Conservation (phyloP, 176 grass and related monocot genomes). For the Lolium rigidum region DNA sequence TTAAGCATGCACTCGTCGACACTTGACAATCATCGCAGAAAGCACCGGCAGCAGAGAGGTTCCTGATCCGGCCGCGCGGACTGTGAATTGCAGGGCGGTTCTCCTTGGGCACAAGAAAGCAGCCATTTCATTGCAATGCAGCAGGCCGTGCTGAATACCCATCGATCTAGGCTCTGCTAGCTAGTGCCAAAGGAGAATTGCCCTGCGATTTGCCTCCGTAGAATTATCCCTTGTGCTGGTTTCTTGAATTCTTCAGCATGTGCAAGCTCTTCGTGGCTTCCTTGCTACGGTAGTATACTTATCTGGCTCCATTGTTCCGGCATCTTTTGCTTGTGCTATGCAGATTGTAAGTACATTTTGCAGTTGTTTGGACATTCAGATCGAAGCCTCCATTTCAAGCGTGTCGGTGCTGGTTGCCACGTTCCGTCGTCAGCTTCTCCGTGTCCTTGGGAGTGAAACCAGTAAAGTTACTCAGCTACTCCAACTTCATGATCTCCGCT, state of each 20-base stretch:
- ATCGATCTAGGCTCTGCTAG: background rate
- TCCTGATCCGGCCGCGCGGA: background rate
- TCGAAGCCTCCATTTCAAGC: background rate
- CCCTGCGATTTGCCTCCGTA: slow-evolving; percentile 56
- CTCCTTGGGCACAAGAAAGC: slow-evolving; percentile 51
- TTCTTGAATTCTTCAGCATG: background rate
- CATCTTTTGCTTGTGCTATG: background rate
- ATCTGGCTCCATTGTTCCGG: background rate
- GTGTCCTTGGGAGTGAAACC: background rate
- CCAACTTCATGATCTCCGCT: no score
- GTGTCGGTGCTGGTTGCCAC: background rate
- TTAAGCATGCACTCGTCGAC: background rate
- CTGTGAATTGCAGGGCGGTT: slow-evolving; percentile 53
- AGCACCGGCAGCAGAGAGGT: background rate
- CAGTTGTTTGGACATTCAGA: background rate
- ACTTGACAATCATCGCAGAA: background rate
- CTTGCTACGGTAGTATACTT: background rate
- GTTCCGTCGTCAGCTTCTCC: background rate
- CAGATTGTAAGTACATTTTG: background rate
- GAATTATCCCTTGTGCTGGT: background rate
- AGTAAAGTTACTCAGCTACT: background rate
- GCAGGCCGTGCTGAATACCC: background rate
- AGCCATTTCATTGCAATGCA: background rate
- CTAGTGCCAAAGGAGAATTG: slow-evolving; percentile 75
- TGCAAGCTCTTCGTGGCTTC: background rate